These are phyloP conservation scores for Alternaria hordeiaustralica DNA, from an alignment of 2,329 filamentous ascomycete genomes.

Conservation along the genomic window DNA sequence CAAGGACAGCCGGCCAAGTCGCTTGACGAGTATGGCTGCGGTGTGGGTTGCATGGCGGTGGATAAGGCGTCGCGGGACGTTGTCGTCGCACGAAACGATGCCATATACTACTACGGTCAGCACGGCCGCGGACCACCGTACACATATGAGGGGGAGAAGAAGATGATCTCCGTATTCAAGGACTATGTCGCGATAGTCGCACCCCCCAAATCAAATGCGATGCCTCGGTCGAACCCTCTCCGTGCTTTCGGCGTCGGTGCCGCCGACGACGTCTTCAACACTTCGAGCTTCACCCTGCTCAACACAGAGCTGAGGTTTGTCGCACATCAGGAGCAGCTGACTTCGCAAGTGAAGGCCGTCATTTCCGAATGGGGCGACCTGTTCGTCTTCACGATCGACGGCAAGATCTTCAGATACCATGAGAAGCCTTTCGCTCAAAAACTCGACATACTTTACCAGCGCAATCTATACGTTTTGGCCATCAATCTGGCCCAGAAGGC, in stretches of 20 bases:
- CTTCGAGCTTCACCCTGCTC: constrained; percentile 87
- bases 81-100: constrained; percentile 91
- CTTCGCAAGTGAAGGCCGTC: constrained; percentile 78
- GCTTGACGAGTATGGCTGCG: constrained; percentile 88
- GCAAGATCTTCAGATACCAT: constrained; percentile 84
- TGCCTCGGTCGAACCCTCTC: constrained; percentile 65
- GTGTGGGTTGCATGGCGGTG: constrained; percentile 91
- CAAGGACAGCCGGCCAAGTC: constrained; percentile 88
- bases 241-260: constrained; percentile 75
- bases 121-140: constrained; percentile 87
- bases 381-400: constrained; percentile 88
- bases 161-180: constrained; percentile 75
- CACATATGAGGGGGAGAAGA: constrained; percentile 91
- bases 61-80: constrained; percentile 82
- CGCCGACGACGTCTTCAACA: constrained; percentile 81
- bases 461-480: constrained; percentile 89
- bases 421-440: constrained; percentile 91
- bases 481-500: constrained; percentile 92
- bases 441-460: constrained; percentile 90
- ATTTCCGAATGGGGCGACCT: constrained; percentile 91
- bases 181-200: constrained; percentile 90
- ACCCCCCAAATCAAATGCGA: constrained; percentile 68
- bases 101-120: constrained; percentile 88
- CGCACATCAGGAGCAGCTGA: constrained; percentile 84
- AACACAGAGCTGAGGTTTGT: constrained; percentile 90